Percentiles rank a stretch among this genome's conserved stretches.
Evolutionary conservation across 202 grass and related monocot genomes (phyloP).

Genomic region (Schoenoplectus triqueter): DNA sequence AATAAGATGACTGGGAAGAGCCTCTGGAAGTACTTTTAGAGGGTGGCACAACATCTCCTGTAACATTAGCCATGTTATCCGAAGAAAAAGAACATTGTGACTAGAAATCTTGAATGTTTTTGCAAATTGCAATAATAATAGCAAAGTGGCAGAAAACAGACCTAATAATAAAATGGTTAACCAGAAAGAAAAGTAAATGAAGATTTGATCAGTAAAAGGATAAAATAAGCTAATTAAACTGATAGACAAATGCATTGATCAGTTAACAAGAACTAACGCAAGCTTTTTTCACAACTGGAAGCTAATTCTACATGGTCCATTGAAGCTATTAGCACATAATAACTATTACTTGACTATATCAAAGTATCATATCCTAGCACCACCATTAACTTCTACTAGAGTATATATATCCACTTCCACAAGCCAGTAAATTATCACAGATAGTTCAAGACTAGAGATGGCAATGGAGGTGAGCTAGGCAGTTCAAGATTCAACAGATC

Average conservation of each 20-base stretch:
- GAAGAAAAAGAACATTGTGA: too few relatives aligned
- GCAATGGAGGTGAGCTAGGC: background rate
- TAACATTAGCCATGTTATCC: background rate
- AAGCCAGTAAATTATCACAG: background rate
- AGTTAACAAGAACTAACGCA: slow-evolving; percentile 5
- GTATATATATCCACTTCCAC: background rate
- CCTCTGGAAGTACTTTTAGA: slow-evolving; percentile 33
- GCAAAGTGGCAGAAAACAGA: too few relatives aligned
- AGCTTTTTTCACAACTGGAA: background rate
- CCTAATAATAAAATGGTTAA: too few relatives aligned
- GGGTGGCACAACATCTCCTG: slow-evolving; percentile 13
- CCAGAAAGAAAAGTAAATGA: background rate
- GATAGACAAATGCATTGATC: background rate
- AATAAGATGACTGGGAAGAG: slow-evolving; percentile 41
- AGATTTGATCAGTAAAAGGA: slow-evolving; percentile 18
- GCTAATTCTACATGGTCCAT: background rate
- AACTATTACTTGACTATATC: background rate
- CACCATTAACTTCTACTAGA: background rate
- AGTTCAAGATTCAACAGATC: background rate
- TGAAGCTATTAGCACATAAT: background rate
- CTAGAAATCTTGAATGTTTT: too few relatives aligned
- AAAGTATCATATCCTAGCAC: background rate
- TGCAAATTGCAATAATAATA: too few relatives aligned
- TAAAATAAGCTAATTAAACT: background rate
- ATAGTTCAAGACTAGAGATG: background rate